Evolutionary conservation across 2,329 filamentous ascomycete genomes (phyloP).

Genomic region (Rachicladosporium sp.): DNA sequence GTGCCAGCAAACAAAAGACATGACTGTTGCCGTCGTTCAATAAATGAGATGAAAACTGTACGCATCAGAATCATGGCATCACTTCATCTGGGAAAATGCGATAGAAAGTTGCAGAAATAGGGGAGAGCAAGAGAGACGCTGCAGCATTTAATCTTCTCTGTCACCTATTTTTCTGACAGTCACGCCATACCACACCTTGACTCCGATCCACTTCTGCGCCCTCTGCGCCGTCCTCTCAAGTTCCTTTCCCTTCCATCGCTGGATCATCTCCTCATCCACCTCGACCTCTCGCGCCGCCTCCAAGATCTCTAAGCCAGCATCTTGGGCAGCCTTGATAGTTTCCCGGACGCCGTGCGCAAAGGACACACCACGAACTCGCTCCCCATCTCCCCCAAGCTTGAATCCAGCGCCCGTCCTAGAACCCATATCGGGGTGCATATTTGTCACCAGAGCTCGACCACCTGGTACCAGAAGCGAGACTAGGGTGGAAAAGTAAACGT

Average conservation of each 20-base stretch:
- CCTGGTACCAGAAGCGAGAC: constrained; percentile 30
- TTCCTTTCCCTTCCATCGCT: constrained; percentile 6
- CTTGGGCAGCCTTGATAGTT: constrained; percentile 36
- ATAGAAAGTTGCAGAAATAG: too few relatives aligned
- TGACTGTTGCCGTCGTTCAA: too few relatives aligned
- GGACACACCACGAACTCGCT: constrained; percentile 48
- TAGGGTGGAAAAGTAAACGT: constrained; percentile 37
- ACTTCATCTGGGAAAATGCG: too few relatives aligned
- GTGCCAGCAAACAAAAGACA: too few relatives aligned
- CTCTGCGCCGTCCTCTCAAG: constrained; percentile 19
- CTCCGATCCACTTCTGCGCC: constrained; percentile 29
- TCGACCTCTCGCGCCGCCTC: constrained; percentile 18
- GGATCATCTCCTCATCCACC: constrained; percentile 21
- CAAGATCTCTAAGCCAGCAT: constrained; percentile 21
- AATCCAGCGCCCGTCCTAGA: constrained; percentile 49
- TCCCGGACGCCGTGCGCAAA: constrained; percentile 44
- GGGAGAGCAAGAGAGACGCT: too few relatives aligned
- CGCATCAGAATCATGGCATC: too few relatives aligned
- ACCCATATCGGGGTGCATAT: constrained; percentile 58
- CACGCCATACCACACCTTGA: constrained; percentile 28
- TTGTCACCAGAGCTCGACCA: constrained; percentile 47
- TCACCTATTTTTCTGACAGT: constrained; percentile 13
- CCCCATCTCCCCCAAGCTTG: constrained; percentile 33
- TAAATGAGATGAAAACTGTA: too few relatives aligned
- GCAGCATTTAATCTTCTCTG: too few relatives aligned